phyloP scores from a whole-genome alignment of 2,329 filamentous ascomycete species.

The Aspergillus quadrilineatus region DNA sequence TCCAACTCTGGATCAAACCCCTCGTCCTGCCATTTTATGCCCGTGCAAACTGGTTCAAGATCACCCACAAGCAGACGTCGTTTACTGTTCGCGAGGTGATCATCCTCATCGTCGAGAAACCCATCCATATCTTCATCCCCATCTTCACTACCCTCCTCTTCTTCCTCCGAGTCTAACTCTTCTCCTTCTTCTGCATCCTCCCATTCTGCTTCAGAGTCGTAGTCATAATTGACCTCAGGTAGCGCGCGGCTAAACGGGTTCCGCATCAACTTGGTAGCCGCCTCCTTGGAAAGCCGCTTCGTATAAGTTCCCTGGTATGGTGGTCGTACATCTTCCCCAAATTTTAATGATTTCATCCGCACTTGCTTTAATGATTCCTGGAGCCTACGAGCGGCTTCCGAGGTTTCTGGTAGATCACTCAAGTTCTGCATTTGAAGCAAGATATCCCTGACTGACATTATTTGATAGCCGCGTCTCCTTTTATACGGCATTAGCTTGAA shows the following conservation, averaged over 20 bases:
- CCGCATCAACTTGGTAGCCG: slow-evolving; percentile 49
- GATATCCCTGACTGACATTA: slow-evolving; percentile 57
- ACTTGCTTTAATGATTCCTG: slow-evolving; percentile 49
- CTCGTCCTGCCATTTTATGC: slow-evolving; percentile 75
- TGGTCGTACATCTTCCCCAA: slow-evolving; percentile 62
- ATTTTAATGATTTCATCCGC: slow-evolving; percentile 59
- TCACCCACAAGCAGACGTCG: slow-evolving; percentile 62
- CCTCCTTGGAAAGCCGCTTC: slow-evolving; percentile 41
- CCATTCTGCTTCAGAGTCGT: slow-evolving; percentile 67
- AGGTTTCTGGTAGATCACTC: slow-evolving; percentile 33
- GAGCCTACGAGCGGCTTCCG: slow-evolving; percentile 30
- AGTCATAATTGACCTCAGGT: slow-evolving; percentile 61
- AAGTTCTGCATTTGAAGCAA: slow-evolving; percentile 56
- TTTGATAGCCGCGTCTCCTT: slow-evolving; percentile 29
- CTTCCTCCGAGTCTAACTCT: slow-evolving; percentile 63
- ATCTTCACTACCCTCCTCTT: slow-evolving; percentile 61
- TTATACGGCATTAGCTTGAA: slow-evolving; percentile 42
- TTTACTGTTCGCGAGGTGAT: slow-evolving; percentile 56
- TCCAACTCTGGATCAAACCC: slow-evolving; percentile 52
- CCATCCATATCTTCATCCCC: slow-evolving; percentile 85
- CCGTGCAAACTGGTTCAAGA: slow-evolving; percentile 73
- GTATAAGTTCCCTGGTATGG: slow-evolving; percentile 64
- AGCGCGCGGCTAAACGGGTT: slow-evolving; percentile 55
- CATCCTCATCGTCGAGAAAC: slow-evolving; percentile 85
- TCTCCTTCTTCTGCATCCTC: slow-evolving; percentile 71